Evolutionary conservation across 2,329 filamentous ascomycete genomes (phyloP).

Genomic region (Penicillium sp.): DNA sequence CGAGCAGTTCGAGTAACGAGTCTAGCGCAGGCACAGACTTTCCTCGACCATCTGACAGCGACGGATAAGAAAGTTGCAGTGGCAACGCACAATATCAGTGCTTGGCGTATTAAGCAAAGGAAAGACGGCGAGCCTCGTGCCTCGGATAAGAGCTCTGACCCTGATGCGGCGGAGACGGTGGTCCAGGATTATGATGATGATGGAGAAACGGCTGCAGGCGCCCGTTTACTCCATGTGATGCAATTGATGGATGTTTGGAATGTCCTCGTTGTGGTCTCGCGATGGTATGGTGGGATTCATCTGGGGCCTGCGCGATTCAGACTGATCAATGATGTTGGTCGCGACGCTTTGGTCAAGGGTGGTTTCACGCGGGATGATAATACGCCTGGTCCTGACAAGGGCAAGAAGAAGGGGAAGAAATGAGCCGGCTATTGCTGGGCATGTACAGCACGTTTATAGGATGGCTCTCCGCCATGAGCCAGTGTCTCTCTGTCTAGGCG

Average conservation of each 20-base stretch:
- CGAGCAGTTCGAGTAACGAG: constrained; percentile 73
- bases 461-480: background rate
- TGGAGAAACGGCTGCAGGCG: constrained; percentile 90
- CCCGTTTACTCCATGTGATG: constrained; percentile 84
- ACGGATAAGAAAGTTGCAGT: constrained; percentile 83
- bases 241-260: constrained; percentile 95
- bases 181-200: constrained; percentile 97
- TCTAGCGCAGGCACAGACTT: constrained; percentile 72
- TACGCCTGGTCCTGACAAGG: constrained; percentile 53
- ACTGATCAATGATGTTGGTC: constrained; percentile 83
- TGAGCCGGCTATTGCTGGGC: constrained; percentile 24
- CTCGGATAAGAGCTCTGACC: constrained; percentile 33
- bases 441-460: background rate
- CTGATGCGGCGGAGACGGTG: constrained; percentile 56
- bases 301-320: constrained; percentile 89
- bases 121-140: constrained; percentile 18
- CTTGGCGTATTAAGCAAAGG: constrained; percentile 76
- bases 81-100: constrained; percentile 94
- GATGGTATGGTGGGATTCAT: constrained; percentile 94
- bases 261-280: constrained; percentile 86
- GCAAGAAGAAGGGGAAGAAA: constrained; percentile 60
- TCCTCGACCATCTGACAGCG: constrained; percentile 75
- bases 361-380: constrained; percentile 67
- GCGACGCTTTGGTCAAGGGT: constrained; percentile 81
- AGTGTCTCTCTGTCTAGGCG: background rate